Percentiles rank a stretch among this genome's conserved stretches.
phyloP scores from a whole-genome alignment of 345 rosid genomes.

The Psidium guajava region DNA sequence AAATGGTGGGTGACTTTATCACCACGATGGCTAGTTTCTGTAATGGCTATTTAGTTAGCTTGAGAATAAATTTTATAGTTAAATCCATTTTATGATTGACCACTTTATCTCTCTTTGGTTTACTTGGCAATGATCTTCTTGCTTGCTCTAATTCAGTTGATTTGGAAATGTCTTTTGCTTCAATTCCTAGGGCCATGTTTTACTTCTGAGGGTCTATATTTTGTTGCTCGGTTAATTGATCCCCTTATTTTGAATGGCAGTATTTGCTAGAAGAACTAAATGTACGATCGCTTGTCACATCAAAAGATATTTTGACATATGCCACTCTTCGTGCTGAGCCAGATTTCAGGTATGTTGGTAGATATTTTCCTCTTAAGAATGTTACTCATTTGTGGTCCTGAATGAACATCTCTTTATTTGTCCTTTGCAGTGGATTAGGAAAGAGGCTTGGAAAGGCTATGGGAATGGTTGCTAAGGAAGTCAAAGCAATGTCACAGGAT shows the following conservation, averaged over 20 bases:
- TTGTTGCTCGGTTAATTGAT: background rate
- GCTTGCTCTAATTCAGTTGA: background rate
- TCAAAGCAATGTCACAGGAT: conserved; percentile 76
- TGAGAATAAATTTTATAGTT: background rate
- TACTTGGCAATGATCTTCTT: background rate
- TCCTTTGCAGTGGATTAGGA: conserved; percentile 49
- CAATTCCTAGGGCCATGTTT: background rate
- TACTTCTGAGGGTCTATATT: background rate
- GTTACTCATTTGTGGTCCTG: background rate
- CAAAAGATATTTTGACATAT: conserved; percentile 75
- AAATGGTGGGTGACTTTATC: background rate
- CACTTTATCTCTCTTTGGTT: background rate
- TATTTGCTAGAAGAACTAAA: conserved; percentile 93
- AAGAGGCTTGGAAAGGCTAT: conserved; percentile 93
- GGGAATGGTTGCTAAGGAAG: conserved; percentile 76
- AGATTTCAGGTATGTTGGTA: conserved; percentile 66
- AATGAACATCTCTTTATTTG: conserved; percentile 7
- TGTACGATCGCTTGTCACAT: conserved; percentile 65
- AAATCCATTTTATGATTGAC: background rate
- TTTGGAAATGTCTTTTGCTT: background rate
- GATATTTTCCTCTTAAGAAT: background rate
- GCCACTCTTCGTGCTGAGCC: conserved; percentile 91
- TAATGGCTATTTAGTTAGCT: background rate
- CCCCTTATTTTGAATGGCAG: conserved; percentile 26
- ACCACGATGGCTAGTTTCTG: background rate